Percentiles rank a stretch among this genome's conserved stretches.
Conservation (phyloP, 768 basidiomycete genomes). For the Mycena maculata region DNA sequence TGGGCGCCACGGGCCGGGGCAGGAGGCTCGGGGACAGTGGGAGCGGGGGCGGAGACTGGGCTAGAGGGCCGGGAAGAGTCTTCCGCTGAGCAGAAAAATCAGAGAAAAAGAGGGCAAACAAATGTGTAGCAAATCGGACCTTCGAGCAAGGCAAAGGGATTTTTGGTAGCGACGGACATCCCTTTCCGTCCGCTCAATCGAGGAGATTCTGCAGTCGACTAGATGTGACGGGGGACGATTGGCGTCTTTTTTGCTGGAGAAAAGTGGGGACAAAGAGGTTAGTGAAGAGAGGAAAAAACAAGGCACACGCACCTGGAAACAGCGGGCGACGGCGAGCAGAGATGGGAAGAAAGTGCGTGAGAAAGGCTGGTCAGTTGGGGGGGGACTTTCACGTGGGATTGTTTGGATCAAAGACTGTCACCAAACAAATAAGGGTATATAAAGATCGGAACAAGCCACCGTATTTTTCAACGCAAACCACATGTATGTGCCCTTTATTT, state of each 20-base stretch:
- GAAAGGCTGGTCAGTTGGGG: too few relatives aligned
- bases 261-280: background rate
- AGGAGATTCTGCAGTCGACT: slow-evolving; percentile 32
- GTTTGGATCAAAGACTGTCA: background rate
- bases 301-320: background rate
- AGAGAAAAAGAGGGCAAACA: slow-evolving; percentile 32
- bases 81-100: slow-evolving; percentile 52
- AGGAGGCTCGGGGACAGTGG: slow-evolving; percentile 54
- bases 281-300: background rate
- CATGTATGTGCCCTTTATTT: slow-evolving; percentile 60
- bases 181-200: slow-evolving; percentile 52
- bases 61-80: slow-evolving; percentile 58
- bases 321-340: too few relatives aligned
- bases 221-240: slow-evolving; percentile 12
- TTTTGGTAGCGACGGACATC: slow-evolving; percentile 94
- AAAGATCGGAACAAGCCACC: slow-evolving; percentile 27
- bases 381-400: background rate
- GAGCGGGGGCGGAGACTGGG: slow-evolving; percentile 48
- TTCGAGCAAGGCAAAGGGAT: slow-evolving; percentile 86
- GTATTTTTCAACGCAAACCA: slow-evolving; percentile 62
- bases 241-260: slow-evolving; percentile 12
- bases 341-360: too few relatives aligned
- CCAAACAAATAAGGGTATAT: slow-evolving; percentile 28
- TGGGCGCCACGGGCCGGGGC: slow-evolving; percentile 52
- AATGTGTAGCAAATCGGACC: slow-evolving; percentile 52